Evolutionary conservation across 805 yeast species (phyloP).

Genomic region (Starmerella bacillaris): DNA sequence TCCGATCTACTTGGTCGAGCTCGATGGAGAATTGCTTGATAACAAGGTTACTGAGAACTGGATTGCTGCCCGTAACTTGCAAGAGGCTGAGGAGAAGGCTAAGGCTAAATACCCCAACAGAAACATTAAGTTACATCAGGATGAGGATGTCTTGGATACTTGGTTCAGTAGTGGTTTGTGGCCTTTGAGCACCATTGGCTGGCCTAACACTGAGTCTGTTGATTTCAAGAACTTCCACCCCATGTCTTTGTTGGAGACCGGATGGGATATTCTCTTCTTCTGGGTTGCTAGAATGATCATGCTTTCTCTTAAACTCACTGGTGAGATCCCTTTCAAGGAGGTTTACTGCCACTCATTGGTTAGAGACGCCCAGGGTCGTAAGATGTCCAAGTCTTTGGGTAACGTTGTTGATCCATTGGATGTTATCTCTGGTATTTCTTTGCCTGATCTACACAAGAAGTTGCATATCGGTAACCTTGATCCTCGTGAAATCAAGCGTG

Average conservation of each 20-base stretch:
- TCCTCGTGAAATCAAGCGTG: conserved; percentile 71
- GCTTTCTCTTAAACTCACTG: conserved; percentile 77
- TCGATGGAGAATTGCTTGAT: conserved; percentile 41
- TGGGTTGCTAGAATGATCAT: conserved; percentile 97
- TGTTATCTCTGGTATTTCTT: conserved; percentile 73
- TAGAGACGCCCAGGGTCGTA: conserved; percentile 97
- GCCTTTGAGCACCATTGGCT: conserved; percentile 93
- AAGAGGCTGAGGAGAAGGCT: conserved; percentile 78
- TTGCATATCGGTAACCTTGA: conserved; percentile 70
- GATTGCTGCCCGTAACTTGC: conserved; percentile 73
- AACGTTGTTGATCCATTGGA: conserved; percentile 92
- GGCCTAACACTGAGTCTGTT: conserved; percentile 52
- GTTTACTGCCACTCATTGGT: conserved; percentile 97
- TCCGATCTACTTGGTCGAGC: conserved; percentile 75
- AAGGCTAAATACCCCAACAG: conserved; percentile 49
- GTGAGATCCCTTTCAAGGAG: conserved; percentile 80
- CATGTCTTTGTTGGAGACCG: conserved; percentile 88
- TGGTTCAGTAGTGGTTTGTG: conserved; percentile 98
- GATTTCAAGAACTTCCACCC: conserved; percentile 74
- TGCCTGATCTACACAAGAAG: conserved; percentile 63
- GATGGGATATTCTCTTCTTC: conserved; percentile 98
- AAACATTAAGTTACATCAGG: conserved; percentile 54
- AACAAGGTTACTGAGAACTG: conserved; percentile 56
- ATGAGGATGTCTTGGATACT: conserved; percentile 94
- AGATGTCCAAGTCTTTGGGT: conserved; percentile 93